Percentiles rank a stretch among this genome's conserved stretches.
These are phyloP conservation scores for Aspergillus latus DNA, from an alignment of 2,329 filamentous ascomycete genomes.

Conservation along the genomic window DNA sequence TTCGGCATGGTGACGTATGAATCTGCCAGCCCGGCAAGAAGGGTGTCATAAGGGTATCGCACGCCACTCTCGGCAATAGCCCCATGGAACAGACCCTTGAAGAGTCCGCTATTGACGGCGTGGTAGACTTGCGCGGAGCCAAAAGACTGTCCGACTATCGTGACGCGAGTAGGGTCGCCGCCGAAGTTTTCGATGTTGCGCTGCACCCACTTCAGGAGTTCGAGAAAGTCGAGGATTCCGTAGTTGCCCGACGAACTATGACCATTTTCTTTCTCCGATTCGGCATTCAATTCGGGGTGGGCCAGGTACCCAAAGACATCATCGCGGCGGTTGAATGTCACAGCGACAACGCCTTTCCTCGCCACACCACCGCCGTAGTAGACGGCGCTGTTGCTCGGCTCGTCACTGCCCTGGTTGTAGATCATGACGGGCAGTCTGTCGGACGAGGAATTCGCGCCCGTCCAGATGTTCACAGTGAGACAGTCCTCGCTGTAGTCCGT, in stretches of 20 bases:
- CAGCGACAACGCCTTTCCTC: conserved; percentile 29
- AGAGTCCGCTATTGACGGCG: conserved; percentile 31
- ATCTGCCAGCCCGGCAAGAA: conserved; percentile 31
- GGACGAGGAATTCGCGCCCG: conserved; percentile 20
- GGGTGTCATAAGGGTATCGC: conserved; percentile 31
- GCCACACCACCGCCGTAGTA: conserved; percentile 34
- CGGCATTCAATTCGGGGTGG: conserved; percentile 27
- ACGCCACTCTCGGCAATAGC: conserved; percentile 33
- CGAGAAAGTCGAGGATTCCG: conserved; percentile 54
- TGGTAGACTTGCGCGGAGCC: conserved; percentile 35
- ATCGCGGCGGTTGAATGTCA: conserved; percentile 31
- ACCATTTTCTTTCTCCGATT: conserved; percentile 22
- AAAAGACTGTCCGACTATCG: conserved; percentile 37
- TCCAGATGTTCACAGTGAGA: conserved; percentile 35
- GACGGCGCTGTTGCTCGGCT: conserved; percentile 26
- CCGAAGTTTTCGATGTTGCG: conserved; percentile 54
- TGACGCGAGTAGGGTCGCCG: conserved; percentile 51
- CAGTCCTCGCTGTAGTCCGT: conserved; percentile 34
- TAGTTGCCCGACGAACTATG: conserved; percentile 31
- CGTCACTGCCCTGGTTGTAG: conserved; percentile 32
- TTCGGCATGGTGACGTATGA: conserved; percentile 32
- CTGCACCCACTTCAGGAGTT: conserved; percentile 56
- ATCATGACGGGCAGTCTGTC: conserved; percentile 31
- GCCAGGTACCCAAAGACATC: conserved; percentile 31
- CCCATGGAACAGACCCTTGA: conserved; percentile 32